Base-by-base conservation (phyloP, 306 rosid genomes). In the Casuarina cunninghamiana region DNA sequence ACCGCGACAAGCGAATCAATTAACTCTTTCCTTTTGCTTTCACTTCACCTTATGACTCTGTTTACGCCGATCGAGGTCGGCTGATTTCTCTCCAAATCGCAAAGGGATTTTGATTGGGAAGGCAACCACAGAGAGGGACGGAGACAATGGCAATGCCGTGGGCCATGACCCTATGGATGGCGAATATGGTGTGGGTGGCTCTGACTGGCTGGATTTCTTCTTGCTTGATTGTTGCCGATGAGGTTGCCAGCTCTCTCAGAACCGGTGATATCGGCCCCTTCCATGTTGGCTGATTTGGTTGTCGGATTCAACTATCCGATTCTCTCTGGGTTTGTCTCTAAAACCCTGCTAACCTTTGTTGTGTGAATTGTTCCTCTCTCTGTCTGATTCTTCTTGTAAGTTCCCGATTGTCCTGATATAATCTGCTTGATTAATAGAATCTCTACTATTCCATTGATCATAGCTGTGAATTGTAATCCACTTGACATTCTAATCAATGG, bases 191-290 rank as follows among this genome's bases (percentile, higher is more conserved):
- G 1, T 92, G 92, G 97, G n/a, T 87, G 19, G 97, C 90, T 81
- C 80, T 95, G 1, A 73, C 77, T 72, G 97, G 96, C 0, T 95
- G 96, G 97, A 81, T 95, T 54, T 70, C 89, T 82, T 95, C 98
- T 3, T 95, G 97, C 74, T 83, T 95, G 77, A 85, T 87, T 44
- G 86, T 92, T 50, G 98, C 97, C 58, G 97, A 92, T 72, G 98
- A 95, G 73, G 77, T 95, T 72, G 97, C 98, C 7, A 16, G 84
- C 67, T 88, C 97, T 84, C 89, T 92, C 16, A 87, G 97, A 19
- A 87, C 97, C 21, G 97, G 98, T 6, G 98, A 95, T 82, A 86
- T 95, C 71, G 96, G 97, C 50, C 90, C 97, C 44, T 94, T 94
- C 72, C 90, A 87, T 74, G 92, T 88, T 39, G 93, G 97, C 50